Percentiles rank a stretch among this genome's conserved stretches.
These are phyloP conservation scores for Tephrocybe sp. DNA, from an alignment of 768 basidiomycete species.

Conservation along the genomic window DNA sequence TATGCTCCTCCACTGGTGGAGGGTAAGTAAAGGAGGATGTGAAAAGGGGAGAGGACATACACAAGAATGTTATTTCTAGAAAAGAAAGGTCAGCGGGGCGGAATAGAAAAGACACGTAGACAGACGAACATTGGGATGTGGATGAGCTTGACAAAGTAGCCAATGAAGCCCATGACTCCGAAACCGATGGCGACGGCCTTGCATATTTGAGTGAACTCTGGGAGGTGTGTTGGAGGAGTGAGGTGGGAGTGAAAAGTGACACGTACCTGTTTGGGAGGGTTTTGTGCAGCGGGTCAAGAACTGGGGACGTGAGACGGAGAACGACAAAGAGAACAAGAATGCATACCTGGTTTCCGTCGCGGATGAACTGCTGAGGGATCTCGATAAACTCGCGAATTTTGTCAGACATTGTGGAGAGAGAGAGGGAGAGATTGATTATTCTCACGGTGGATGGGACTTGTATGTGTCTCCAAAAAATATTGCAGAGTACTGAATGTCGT, in stretches of 20 bases:
- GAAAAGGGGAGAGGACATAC: constrained; percentile 54
- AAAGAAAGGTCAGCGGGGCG: constrained; percentile 14
- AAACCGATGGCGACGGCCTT: constrained; percentile 97
- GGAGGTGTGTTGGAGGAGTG: constrained; percentile 1
- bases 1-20: constrained; percentile 73
- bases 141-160: constrained; percentile 97
- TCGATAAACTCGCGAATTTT: constrained; percentile 89
- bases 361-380: constrained; percentile 87
- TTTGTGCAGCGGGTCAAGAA: constrained; percentile 98
- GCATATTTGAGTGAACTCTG: constrained; percentile 95
- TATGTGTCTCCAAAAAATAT: too few relatives aligned
- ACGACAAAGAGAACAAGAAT: background rate
- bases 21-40: constrained; percentile 21
- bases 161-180: constrained; percentile 99
- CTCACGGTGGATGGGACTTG: constrained; percentile 28
- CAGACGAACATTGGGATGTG: constrained; percentile 98
- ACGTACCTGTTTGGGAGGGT: constrained; percentile 89
- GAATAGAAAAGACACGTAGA: background rate
- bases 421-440: constrained; percentile 20
- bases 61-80: constrained; percentile 95
- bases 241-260: background rate
- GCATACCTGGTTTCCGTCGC: constrained; percentile 89
- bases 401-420: constrained; percentile 71
- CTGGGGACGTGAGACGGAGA: constrained; percentile 40
- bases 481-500: constrained; percentile 2